Conservation (phyloP, 495 filamentous ascomycete genomes). For the Usnea hakonensis region DNA sequence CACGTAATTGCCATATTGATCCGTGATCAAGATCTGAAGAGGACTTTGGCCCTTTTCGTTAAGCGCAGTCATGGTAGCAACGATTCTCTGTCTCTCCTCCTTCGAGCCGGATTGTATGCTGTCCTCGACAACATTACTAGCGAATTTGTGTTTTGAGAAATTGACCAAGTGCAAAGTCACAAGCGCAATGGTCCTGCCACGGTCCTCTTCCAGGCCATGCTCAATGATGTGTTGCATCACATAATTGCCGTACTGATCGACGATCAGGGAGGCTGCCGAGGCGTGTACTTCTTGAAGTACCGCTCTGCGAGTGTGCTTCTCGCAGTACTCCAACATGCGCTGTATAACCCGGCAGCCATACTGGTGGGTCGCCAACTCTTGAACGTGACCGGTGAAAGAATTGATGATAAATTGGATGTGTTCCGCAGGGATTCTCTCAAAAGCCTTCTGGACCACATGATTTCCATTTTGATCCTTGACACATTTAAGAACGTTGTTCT, state of each 20-base stretch:
- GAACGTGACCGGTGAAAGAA: constrained; percentile 74
- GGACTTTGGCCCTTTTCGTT: constrained; percentile 59
- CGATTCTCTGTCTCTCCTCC: constrained; percentile 63
- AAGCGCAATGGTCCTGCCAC: constrained; percentile 60
- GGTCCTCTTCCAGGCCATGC: constrained; percentile 70
- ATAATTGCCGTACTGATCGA: constrained; percentile 94
- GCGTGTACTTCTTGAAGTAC: constrained; percentile 74
- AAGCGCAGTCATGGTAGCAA: constrained; percentile 52
- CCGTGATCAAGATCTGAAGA: constrained; percentile 71
- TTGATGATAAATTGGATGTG: constrained; percentile 86
- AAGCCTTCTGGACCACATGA: constrained; percentile 93
- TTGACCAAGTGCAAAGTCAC: constrained; percentile 64
- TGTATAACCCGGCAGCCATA: constrained; percentile 95
- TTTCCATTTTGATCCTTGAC: constrained; percentile 92
- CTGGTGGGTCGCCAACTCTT: constrained; percentile 64
- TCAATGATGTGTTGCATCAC: constrained; percentile 91
- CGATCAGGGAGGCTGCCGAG: constrained; percentile 63
- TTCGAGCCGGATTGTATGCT: constrained; percentile 69
- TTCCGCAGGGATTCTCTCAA: constrained; percentile 73
- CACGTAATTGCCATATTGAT: constrained; percentile 94
- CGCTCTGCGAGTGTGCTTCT: constrained; percentile 56
- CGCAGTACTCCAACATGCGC: constrained; percentile 80
- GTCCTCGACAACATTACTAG: constrained; percentile 96
- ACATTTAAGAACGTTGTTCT: constrained; percentile 67
- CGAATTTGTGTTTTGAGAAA: constrained; percentile 91